Evolutionary conservation across 768 basidiomycete species (phyloP).

Genomic region (Leucocoprinus leucothites): DNA sequence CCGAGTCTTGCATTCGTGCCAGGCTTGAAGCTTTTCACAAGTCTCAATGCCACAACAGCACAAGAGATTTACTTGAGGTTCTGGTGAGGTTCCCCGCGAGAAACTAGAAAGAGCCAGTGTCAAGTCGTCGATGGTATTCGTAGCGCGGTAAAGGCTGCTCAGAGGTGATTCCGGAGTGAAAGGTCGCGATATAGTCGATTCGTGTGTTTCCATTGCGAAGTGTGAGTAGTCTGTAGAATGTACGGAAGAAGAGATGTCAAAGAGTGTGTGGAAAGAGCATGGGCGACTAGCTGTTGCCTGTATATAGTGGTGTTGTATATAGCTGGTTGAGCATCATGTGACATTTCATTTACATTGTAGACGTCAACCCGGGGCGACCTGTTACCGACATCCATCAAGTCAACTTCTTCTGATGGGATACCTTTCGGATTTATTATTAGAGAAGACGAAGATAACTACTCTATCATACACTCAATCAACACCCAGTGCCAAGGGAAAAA

Average conservation of each 20-base stretch:
- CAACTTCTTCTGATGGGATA: neutral
- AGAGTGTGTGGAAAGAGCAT: neutral
- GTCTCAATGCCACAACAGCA: slow-evolving; percentile 70
- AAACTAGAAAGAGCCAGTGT: slow-evolving; percentile 70
- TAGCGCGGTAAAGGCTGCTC: slow-evolving; percentile 49
- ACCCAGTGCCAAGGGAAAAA: neutral
- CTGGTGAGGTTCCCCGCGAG: slow-evolving; percentile 74
- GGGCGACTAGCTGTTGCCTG: neutral
- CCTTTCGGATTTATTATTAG: slow-evolving; percentile 4
- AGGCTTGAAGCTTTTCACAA: slow-evolving; percentile 62
- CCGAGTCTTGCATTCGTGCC: slow-evolving; percentile 62
- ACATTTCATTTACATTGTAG: neutral
- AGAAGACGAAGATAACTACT: neutral
- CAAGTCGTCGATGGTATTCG: slow-evolving; percentile 74
- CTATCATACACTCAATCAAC: slow-evolving; percentile 11
- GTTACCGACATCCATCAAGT: neutral
- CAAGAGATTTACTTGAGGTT: slow-evolving; percentile 44
- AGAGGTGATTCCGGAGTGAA: slow-evolving; percentile 49
- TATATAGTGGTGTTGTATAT: neutral
- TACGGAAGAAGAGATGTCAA: neutral
- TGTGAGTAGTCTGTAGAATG: neutral
- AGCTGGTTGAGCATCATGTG: slow-evolving; percentile 6
- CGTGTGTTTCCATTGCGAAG: slow-evolving; percentile 18
- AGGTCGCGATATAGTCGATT: slow-evolving; percentile 28
- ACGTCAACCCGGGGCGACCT: neutral